phyloP scores from a whole-genome alignment of 306 rosid species.

The Gillenia trifoliata region DNA sequence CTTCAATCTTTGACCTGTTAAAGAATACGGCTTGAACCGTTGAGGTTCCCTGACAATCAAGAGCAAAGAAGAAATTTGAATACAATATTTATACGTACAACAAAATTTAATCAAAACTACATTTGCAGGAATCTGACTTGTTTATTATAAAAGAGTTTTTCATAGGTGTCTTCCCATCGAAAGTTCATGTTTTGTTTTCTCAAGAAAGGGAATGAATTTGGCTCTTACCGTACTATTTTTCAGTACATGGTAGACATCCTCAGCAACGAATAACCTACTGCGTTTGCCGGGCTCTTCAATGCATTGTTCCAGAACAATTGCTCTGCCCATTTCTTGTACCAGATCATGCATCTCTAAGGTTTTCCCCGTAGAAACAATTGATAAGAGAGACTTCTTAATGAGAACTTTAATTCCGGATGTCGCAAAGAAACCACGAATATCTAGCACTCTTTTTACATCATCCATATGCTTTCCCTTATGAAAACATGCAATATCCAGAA shows the following conservation, averaged over 20 bases:
- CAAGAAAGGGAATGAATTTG: no score
- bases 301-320: background rate
- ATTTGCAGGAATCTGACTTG: background rate
- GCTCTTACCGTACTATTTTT: no score
- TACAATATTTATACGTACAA: background rate
- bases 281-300: no score
- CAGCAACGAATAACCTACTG: no score
- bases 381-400: background rate
- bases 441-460: fast-evolving
- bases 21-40: background rate
- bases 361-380: background rate
- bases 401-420: fast-evolving
- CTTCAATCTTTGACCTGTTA: background rate
- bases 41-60: background rate
- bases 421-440: background rate
- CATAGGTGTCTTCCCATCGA: no score
- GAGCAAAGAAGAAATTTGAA: background rate
- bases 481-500: background rate
- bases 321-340: background rate
- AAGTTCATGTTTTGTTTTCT: no score
- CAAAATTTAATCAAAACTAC: background rate
- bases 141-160: background rate
- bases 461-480: fast-evolving
- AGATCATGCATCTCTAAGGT: background rate
- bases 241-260: no score